Base-by-base conservation (phyloP, 23 red algal species). In the Gracilaria gracilis region DNA sequence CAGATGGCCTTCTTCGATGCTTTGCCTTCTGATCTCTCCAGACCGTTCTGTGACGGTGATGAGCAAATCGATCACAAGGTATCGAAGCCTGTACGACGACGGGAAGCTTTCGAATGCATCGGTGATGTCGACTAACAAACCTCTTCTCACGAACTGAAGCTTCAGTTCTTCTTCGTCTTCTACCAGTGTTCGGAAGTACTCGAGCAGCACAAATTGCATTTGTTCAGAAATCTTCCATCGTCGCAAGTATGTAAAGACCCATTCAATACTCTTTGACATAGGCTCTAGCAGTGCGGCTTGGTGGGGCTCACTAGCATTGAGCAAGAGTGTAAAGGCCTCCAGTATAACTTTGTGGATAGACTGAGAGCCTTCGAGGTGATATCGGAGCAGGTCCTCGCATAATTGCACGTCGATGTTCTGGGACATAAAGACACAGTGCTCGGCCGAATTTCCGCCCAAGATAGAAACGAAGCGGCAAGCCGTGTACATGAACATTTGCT, bases 111-210 rank as follows among this genome's bases (percentile, higher is more conserved):
- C 42, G 21, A 77, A 46, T 15, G 46, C 72, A 77, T 46, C 35
- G 21, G 38, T 39, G 31, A 77, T 16, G 25, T 77, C 72, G 19
- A 77, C 9, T 13, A 77, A 34, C 72, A 77, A 31, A 8, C 72
- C 72, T 16, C 39, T 77, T 16, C 11, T 77, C 39, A 77, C 46
- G 27, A 35, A 19, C 15, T 49, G 34, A 77, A 77, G 72, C 72
- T 77, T 77, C 14, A 77, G 9, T 77, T 77, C 40, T 51, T 77
- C 72, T 77, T 77, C 72, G 42, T 77, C 72, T 33, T 77, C 72
- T 14, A 77, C 7, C 42, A 77, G 23, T 20, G 72, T 77, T 31
- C 72, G 72, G 34, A 77, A 77, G 72, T 77, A 77, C 17, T 77
- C 72, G 72, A 77, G 72, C n/a, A 77, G 5, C 21, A 50, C 42